Conservation (phyloP, 176 grass and related monocot species). For the Oryza meridionalis region DNA sequence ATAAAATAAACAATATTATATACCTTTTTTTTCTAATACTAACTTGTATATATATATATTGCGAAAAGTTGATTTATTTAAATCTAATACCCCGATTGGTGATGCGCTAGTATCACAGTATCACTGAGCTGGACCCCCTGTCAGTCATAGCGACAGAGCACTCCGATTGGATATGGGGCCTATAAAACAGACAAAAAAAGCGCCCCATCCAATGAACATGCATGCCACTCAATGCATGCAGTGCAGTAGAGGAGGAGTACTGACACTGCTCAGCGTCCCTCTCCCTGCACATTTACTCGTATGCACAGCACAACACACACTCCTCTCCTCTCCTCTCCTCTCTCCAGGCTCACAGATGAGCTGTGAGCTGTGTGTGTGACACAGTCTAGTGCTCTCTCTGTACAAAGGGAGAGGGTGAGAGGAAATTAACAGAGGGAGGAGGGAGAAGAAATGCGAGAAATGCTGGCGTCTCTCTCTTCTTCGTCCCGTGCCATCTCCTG, state of each 20-base stretch:
- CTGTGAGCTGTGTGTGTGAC: background rate
- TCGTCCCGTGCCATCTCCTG: background rate
- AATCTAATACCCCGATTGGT: no score
- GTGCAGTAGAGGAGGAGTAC: slow-evolving; percentile 9
- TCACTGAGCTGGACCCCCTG: no score
- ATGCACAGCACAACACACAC: background rate
- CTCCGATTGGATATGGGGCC: background rate
- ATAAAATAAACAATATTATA: no score
- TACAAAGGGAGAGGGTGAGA: slow-evolving; percentile 19
- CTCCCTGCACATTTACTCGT: slow-evolving; percentile 52
- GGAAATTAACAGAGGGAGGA: slow-evolving; percentile 10
- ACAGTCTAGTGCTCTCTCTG: slow-evolving; percentile 14
- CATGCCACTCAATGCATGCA: slow-evolving; percentile 39
- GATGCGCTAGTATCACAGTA: no score
- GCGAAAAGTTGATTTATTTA: no score
- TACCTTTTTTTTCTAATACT: no score
- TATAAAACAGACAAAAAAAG: slow-evolving; percentile 19
- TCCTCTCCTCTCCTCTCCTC: background rate
- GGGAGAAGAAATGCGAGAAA: slow-evolving; percentile 26
- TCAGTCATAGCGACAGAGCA: background rate
- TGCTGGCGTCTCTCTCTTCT: slow-evolving; percentile 8
- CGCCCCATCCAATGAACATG: slow-evolving; percentile 8
- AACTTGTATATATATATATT: no score
- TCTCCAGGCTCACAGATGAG: background rate
- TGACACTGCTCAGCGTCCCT: slow-evolving; percentile 33